A percentile compares a stretch with the other conserved stretches of the same genome.
phyloP scores from a whole-genome alignment of 2,329 filamentous ascomycete genomes.

The Phaeosphaeriaceae sp. region DNA sequence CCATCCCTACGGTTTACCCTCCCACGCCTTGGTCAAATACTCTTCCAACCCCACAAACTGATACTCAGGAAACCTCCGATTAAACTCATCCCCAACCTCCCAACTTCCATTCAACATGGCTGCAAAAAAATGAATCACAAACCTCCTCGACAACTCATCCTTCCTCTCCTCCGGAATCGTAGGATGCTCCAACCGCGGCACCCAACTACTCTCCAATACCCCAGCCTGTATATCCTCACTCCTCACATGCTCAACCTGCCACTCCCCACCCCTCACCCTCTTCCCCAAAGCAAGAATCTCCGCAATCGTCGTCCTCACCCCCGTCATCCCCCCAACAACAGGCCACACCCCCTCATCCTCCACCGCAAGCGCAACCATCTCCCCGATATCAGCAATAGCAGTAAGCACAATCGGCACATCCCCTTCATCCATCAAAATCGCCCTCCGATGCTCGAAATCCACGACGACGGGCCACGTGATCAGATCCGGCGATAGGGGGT shows the following conservation, averaged over 20 bases:
- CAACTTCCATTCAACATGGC: slow-evolving; percentile 52
- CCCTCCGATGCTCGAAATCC: slow-evolving; percentile 33
- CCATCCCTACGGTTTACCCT: slow-evolving; percentile 41
- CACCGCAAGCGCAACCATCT: slow-evolving; percentile 34
- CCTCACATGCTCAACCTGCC: slow-evolving; percentile 54
- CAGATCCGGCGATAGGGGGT: slow-evolving; percentile 56
- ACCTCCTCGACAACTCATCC: slow-evolving; percentile 43
- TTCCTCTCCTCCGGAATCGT: slow-evolving; percentile 47
- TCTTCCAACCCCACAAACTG: slow-evolving; percentile 52
- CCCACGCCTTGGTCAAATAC: slow-evolving; percentile 53
- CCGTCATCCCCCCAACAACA: slow-evolving; percentile 31
- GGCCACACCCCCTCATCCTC: slow-evolving; percentile 36
- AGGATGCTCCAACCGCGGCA: slow-evolving; percentile 41
- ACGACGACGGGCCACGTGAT: slow-evolving; percentile 44
- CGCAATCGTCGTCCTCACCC: slow-evolving; percentile 29
- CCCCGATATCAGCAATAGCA: slow-evolving; percentile 29
- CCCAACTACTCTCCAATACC: slow-evolving; percentile 50
- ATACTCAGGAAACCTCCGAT: slow-evolving; percentile 54
- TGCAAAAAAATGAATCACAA: slow-evolving; percentile 52
- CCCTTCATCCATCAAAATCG: slow-evolving; percentile 38
- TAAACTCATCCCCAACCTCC: slow-evolving; percentile 55
- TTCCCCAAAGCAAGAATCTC: slow-evolving; percentile 38
- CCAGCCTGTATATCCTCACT: slow-evolving; percentile 57
- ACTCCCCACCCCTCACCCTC: slow-evolving; percentile 39
- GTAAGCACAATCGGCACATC: slow-evolving; percentile 36